Base-by-base conservation (phyloP, 768 basidiomycete species). In the Asterophora lycoperdoides region DNA sequence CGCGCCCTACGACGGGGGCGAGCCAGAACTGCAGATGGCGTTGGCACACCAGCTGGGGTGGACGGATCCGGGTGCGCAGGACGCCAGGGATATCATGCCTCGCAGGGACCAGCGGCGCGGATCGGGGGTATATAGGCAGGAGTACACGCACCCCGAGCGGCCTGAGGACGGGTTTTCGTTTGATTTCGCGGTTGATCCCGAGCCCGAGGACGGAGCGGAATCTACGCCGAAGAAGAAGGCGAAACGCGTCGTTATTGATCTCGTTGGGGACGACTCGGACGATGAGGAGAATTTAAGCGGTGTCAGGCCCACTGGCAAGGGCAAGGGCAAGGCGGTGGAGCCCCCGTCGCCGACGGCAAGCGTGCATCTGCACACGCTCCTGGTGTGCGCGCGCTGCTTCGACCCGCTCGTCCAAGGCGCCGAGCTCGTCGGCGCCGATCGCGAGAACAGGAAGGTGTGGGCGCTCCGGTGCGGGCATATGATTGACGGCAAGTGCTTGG, bases 401-500 rank as follows among this genome's bases (percentile, higher is more conserved):
- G 82, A 83, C 50, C 83, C 84, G 0, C 73, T 90, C 4, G 63
- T 84, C 8, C 68, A 84, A 23, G 72, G 76, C 40, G 69, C 70
- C 1, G 76, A 73, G 10, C 68, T 80, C n/a, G 66, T 69, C 13
- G 65, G 67, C 5, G 66, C 71, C 38, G 80, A 79, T 30, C 70
- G 67, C 34, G 67, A 67, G 34, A 65, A 64, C 32, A 68, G 73
- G 45, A 74, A 77, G 36, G 66, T 90, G 7, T 90, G 86, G 88
- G 80, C 76, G 1, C 65, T 91, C 51, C 71, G 84, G 34, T 91
- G 88, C 44, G 88, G 88, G 0, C 89, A 91, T 60, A 64, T 91
- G 56, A 72, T 90, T 0, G 88, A 90, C 54, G 89, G 86, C 41
- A 86, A 84, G 62, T 91, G 88, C 55, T 64, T 84, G 1, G 74